These are phyloP conservation scores for Linaria vulgaris DNA, from an alignment of 257 asterid species.

Conservation along the genomic window DNA sequence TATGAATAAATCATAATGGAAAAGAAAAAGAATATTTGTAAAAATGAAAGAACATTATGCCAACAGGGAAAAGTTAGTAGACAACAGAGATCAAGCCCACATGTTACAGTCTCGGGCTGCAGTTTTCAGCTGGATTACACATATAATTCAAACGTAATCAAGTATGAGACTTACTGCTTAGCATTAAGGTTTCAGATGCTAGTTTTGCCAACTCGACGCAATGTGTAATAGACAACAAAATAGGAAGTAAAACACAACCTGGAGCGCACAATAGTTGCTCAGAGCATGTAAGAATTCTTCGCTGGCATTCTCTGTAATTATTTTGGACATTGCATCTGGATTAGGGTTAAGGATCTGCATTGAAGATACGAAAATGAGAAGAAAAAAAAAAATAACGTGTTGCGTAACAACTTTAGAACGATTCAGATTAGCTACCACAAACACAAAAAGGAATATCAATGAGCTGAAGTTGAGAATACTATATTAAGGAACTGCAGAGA, in stretches of 20 bases:
- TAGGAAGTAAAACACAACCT: conserved; percentile 48
- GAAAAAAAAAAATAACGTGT: conserved; percentile 20
- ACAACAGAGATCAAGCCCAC: conserved; percentile 12
- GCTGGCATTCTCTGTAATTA: conserved; percentile 93
- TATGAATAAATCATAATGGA: not conserved
- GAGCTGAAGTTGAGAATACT: conserved; percentile 18
- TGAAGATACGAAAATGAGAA: conserved; percentile 7
- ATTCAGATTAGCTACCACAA: conserved; percentile 20
- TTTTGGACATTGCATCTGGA: conserved; percentile 98
- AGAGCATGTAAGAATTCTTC: conserved; percentile 85
- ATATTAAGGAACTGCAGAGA: conserved; percentile 22
- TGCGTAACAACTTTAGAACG: conserved; percentile 10
- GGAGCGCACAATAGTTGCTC: conserved; percentile 97
- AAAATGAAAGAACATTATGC: not conserved
- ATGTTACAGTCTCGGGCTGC: conserved; percentile 4
- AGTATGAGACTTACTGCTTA: conserved; percentile 21
- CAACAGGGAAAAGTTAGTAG: not conserved
- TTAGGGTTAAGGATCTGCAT: conserved; percentile 95
- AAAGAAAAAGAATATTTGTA: not conserved
- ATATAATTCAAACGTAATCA: not conserved
- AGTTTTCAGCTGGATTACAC: not conserved
- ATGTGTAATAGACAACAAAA: conserved; percentile 20
- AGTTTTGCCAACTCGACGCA: conserved; percentile 9
- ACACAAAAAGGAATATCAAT: conserved; percentile 14
- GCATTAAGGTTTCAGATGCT: conserved; percentile 19